phyloP scores from a whole-genome alignment of 129 eudicot genomes.

The Smallanthus sonchifolius region DNA sequence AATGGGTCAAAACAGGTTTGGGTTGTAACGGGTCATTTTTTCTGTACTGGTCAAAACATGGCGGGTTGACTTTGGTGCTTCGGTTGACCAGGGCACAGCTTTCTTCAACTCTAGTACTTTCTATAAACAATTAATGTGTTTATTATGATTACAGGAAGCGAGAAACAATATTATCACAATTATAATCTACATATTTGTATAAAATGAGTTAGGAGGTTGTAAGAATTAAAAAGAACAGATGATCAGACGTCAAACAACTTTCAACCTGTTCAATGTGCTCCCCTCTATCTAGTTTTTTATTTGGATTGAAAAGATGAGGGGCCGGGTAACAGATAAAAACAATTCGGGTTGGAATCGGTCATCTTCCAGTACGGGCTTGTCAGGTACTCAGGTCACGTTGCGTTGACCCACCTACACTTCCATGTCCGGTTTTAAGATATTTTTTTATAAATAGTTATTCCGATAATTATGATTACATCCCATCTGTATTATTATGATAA shows the following conservation, averaged over 20 bases:
- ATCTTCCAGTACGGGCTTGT: neutral
- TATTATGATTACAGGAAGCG: neutral
- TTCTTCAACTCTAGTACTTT: neutral
- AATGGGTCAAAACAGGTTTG: neutral
- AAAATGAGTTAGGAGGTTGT: neutral
- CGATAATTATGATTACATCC: neutral
- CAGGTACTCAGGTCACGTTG: neutral
- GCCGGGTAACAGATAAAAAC: neutral
- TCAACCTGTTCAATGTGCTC: neutral
- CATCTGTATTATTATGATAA: neutral
- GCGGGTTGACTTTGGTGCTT: no score
- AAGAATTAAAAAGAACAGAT: neutral
- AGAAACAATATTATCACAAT: neutral
- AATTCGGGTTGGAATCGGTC: neutral
- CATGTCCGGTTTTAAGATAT: neutral
- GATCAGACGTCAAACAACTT: neutral
- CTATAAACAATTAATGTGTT: neutral
- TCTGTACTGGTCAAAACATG: neutral
- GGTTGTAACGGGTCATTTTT: neutral
- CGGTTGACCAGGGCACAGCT: neutral
- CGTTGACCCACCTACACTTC: neutral
- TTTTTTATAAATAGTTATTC: neutral
- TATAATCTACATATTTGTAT: neutral
- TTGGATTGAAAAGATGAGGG: neutral
- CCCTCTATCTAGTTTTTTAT: neutral